These are phyloP conservation scores for Juglanconis juglandina DNA, from an alignment of 2,329 filamentous ascomycete species.

Conservation along the genomic window DNA sequence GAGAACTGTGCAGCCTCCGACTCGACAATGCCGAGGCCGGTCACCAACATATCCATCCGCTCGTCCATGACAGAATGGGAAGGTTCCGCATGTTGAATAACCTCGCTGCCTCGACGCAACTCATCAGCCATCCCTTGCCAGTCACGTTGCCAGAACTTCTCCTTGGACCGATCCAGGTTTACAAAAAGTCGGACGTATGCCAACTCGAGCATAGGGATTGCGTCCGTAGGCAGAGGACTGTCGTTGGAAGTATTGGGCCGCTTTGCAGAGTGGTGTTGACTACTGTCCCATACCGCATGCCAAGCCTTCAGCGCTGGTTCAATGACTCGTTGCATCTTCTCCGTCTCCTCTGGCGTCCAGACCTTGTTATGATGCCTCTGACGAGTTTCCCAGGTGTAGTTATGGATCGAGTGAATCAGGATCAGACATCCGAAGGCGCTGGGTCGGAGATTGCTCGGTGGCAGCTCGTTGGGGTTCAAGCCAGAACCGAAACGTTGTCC, in stretches of 20 bases:
- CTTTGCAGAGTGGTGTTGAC: constrained; percentile 79
- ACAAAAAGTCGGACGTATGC: constrained; percentile 92
- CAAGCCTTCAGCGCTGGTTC: constrained; percentile 91
- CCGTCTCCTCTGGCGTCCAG: constrained; percentile 89
- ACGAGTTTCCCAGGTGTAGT: constrained; percentile 97
- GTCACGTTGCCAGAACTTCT: constrained; percentile 90
- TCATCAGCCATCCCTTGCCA: constrained; percentile 91
- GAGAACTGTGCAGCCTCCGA: constrained; percentile 51
- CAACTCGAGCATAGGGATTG: constrained; percentile 84
- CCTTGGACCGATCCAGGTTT: constrained; percentile 86
- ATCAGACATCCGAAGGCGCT: constrained; percentile 91
- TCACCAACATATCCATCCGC: constrained; percentile 39
- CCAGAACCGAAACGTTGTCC: constrained; percentile 44
- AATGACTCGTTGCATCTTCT: constrained; percentile 93
- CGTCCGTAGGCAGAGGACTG: constrained; percentile 82
- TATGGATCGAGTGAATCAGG: constrained; percentile 90
- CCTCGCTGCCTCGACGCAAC: constrained; percentile 71
- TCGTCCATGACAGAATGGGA: constrained; percentile 23
- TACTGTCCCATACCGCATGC: constrained; percentile 88
- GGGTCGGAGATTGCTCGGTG: constrained; percentile 65
- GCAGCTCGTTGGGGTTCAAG: constrained; percentile 44
- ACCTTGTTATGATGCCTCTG: constrained; percentile 83
- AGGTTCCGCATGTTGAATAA: constrained; percentile 67
- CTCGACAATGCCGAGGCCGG: constrained; percentile 46
- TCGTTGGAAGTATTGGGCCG: constrained; percentile 78